Evolutionary conservation across 306 rosid species (phyloP).

Genomic region (Lotus japonicus): DNA sequence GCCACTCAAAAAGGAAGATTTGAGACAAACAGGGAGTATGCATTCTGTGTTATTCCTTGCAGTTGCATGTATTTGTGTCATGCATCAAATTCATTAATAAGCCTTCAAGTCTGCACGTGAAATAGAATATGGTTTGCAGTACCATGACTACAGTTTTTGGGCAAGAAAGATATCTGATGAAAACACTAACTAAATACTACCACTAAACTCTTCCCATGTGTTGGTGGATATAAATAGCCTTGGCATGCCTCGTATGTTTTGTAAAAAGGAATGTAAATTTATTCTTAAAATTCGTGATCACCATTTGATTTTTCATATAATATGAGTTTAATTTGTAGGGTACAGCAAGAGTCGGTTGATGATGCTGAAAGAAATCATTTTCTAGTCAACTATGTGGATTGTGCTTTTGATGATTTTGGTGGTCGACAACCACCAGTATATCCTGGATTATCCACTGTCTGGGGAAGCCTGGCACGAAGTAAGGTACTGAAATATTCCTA

Average conservation of each 20-base stretch:
- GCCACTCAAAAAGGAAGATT: neutral
- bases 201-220: neutral
- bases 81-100: too few relatives aligned
- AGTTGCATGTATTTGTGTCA: neutral
- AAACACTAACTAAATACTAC: neutral
- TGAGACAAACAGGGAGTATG: neutral
- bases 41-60: neutral
- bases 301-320: neutral
- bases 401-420: constrained; percentile 97
- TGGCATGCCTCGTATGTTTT: neutral
- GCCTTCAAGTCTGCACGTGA: neutral
- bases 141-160: neutral
- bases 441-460: constrained; percentile 96
- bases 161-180: neutral
- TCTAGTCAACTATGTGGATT: constrained; percentile 90
- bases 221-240: neutral
- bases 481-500: constrained; percentile 48
- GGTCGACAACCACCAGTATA: constrained; percentile 98
- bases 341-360: constrained; percentile 97
- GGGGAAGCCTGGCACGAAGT: constrained; percentile 99
- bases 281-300: neutral
- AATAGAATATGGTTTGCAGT: neutral
- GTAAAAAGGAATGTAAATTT: neutral
- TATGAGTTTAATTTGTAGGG: constrained; percentile 49
- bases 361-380: constrained; percentile 96